Base-by-base conservation (phyloP, 345 rosid species). In the Nephelium lappaceum region DNA sequence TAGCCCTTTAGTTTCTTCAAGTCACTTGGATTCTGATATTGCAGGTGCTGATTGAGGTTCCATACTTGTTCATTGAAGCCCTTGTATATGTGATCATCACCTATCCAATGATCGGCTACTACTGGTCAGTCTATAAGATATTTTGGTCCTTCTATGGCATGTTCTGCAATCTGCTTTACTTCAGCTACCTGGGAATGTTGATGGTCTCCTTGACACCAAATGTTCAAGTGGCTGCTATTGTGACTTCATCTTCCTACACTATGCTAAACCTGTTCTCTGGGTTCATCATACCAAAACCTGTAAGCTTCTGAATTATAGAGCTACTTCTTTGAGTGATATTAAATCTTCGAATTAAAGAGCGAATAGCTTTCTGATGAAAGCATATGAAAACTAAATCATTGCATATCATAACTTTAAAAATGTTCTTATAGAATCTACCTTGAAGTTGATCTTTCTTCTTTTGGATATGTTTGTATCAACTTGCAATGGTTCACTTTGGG, bases 171-270 rank as follows among this genome's bases (percentile, higher is more conserved):
- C 69, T 84, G 61, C 77, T 81, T 21, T 81, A 21, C 73, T 81
- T 79, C 83, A 84, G 79, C 66, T 81, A 76, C 72, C 67, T 81
- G 16, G 87, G 84, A 24, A 84, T 81, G 84, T 65, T 79, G 81
- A 36, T 80, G n/a, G 84, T 81, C 19, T 76, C 84, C 15, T 41
- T 84, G 63, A 84, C 83, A 0, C 87, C 83, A 24, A 84, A 73
- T 60, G 57, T 64, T 53, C 79, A 70, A 58, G 67, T 79, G 18
- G 87, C 87, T 38, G 64, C 74, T 15, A 78, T 84, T 31, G 47
- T 81, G 11, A 77, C 82, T 41, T 80, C 86, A 63, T 63, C 82
- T 61, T 64, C 69, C 38, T 78, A 79, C 73, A 27, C 79, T 6
- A 42, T 76, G 38, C 72, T 81, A 70, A 84, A 76, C 64, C 71